Conservation (phyloP, 345 rosid species). For the Triadica sebifera region DNA sequence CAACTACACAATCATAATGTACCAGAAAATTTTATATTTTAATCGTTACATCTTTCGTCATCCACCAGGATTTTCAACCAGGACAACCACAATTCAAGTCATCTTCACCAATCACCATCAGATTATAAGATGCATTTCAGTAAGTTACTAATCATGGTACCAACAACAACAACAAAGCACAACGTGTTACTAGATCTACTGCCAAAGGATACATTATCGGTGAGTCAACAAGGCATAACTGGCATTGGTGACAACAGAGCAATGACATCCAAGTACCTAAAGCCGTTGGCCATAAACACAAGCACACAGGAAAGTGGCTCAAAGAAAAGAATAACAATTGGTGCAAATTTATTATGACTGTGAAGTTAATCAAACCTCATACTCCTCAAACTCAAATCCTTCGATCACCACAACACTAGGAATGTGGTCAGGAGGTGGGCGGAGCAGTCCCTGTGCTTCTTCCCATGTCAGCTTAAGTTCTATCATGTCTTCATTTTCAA, state of each 20-base stretch:
- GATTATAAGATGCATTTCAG: background rate
- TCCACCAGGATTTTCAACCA: conserved; percentile 3
- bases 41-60: background rate
- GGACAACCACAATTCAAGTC: background rate
- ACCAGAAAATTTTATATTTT: too few relatives aligned
- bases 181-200: too few relatives aligned
- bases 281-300: background rate
- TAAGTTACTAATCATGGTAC: background rate
- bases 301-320: background rate
- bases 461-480: conserved; percentile 87
- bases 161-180: too few relatives aligned
- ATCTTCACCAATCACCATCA: background rate
- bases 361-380: conserved; percentile 54
- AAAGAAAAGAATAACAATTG: conserved; percentile 3
- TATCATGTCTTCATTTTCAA: conserved; percentile 69
- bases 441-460: conserved; percentile 86
- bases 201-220: too few relatives aligned
- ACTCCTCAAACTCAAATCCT: conserved; percentile 91
- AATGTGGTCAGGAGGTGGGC: conserved; percentile 67
- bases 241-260: background rate
- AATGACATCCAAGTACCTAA: conserved; percentile 1
- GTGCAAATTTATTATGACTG: background rate
- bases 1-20: too few relatives aligned
- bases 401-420: conserved; percentile 71
- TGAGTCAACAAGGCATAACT: background rate